Evolutionary conservation across 345 rosid genomes (phyloP), one percentile per base, ranked within the genome.

Genomic region (Melastoma malabathricum): DNA sequence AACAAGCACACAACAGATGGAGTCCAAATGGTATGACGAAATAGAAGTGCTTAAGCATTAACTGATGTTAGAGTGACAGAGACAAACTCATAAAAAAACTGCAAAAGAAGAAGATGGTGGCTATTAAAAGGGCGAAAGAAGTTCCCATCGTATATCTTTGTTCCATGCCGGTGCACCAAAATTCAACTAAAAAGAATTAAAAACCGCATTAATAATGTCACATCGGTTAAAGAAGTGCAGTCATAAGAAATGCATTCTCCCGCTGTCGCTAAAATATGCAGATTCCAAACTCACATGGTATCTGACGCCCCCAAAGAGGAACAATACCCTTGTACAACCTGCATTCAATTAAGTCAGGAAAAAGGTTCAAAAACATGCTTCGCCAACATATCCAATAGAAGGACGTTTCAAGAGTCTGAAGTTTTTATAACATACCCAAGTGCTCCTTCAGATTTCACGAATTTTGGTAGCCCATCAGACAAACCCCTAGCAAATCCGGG

Each of bases 241-340:
- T 49, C 16, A 29, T 0, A 51, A 16, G 44, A 34, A 51, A 51
- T 17, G 15, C 44, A 34, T 41, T 48, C 18, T 13, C 7, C 0
- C 6, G 10, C 15, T 48, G 23, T 48, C 20, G 18, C 13, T 15
- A 18, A 48, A 18, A 18, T 48, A 19, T 14, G 48, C 27, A 43
- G 13, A 18, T 0, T 16, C 47, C 12, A 46, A 16, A 62, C 83
- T 82, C 75, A 86, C 96, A 92, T 65, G 98, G 98, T 70, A 87
- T 87, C 71, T 92, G 98, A 39, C 98, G 88, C 47, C 96, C 98
- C 95, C 96, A 92, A 0, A 87, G 88, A 71, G 95, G 95, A 71
- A 67, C 84, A 47, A 87, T 43, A 15, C 98, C 98, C 78, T 75
- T 92, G 75, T 71, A 78, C 68, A 92, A 72, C 65, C 98, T 84